Percentiles rank a stretch among this genome's conserved stretches.
Evolutionary conservation across 2,329 filamentous ascomycete genomes (phyloP).

Genomic region (Dothistroma septosporum): DNA sequence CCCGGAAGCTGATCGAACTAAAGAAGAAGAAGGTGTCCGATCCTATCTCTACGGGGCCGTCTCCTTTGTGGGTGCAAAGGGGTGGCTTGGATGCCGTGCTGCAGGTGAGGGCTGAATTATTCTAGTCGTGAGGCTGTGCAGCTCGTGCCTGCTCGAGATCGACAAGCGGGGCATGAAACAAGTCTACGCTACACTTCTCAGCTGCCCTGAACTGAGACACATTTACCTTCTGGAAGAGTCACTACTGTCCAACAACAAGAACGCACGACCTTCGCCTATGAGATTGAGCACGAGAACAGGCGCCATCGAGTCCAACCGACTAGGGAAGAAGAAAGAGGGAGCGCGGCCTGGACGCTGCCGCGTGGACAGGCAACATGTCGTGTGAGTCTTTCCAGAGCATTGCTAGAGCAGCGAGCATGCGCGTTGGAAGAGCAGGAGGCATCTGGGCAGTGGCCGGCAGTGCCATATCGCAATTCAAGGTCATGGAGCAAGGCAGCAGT

Average conservation of each 20-base stretch:
- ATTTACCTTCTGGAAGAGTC: neutral
- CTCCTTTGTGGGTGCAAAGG: neutral
- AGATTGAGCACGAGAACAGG: neutral
- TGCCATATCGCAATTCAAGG: neutral
- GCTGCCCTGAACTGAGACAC: neutral
- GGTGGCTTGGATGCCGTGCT: neutral
- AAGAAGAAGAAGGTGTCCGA: neutral
- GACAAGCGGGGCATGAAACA: neutral
- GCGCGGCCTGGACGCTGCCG: conserved; percentile 15
- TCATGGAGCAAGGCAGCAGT: neutral
- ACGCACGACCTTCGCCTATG: neutral
- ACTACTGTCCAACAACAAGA: neutral
- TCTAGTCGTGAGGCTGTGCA: neutral
- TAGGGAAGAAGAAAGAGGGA: conserved; percentile 1
- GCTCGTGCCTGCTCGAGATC: neutral
- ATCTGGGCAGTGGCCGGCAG: neutral
- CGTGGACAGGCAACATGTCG: conserved; percentile 14
- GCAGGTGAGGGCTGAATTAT: neutral
- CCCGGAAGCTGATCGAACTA: neutral
- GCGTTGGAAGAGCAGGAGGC: neutral
- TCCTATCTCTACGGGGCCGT: neutral
- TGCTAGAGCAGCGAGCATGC: neutral
- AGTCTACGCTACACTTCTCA: neutral
- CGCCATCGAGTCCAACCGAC: neutral
- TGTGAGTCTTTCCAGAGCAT: conserved; percentile 11